Evolutionary conservation across 139 green algal species (phyloP), one percentile per base, ranked within the genome.

Genomic region (Trebouxia sp.): DNA sequence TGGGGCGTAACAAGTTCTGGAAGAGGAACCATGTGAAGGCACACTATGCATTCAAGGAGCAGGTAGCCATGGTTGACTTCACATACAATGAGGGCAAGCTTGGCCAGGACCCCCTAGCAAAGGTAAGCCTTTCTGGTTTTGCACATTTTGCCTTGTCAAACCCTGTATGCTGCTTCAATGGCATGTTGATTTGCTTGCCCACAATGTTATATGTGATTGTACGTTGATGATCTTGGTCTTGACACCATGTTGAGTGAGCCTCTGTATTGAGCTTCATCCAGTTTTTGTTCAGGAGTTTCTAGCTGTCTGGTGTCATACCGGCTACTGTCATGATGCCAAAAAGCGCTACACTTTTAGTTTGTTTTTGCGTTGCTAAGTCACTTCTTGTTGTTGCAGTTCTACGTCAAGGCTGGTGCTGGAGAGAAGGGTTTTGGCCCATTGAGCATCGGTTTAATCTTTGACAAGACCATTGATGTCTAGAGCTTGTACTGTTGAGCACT

Each of bases 11-110:
- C 50, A 75, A 80, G 26, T 80, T 50, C 75, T 58, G 70, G 37
- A 76, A 32, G 50, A 70, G 51, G 48, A 70, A 72, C 75, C 38
- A 51, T 51, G 51, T 79, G 35, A 78, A 76, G 67, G 79, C 37
- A 41, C 37, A 45, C 66, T 83, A 83, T 26, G 79, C 79, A 22
- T 83, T 83, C 79, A 47, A 72, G 48, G 79, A 83, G 48, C 66
- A 83, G 79, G 48, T 48, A 26, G 79, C 79, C 17, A 76, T 83
- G 32, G 35, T 83, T 3, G 79, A 83, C 66, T 76, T 83, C 48
- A 74, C 66, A 66, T 83, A 79, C 50, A 79, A 72, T n/a, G 62
- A 55, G 47, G 26, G n/a, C 37, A 65, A 79, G 45, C 26, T 15
- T 5, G 42, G 35, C 42, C n/a, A 79, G 8, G 30, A 42, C 9